Conservation (phyloP, 2,329 filamentous ascomycete genomes). For the Hysterium pulicare region DNA sequence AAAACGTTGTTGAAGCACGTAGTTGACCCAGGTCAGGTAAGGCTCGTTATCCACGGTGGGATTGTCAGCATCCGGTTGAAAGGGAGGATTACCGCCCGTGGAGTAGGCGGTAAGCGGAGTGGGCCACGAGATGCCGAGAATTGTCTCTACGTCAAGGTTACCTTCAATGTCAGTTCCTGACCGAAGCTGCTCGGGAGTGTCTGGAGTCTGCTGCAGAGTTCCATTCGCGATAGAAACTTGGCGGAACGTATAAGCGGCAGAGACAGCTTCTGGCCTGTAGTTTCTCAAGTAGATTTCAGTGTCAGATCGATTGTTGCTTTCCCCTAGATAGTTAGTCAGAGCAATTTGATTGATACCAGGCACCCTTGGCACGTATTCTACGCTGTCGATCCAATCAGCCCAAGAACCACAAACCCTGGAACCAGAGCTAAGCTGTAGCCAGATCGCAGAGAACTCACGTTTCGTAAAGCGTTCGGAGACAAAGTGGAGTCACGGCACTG, state of each 20-base stretch:
- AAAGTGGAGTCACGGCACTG: constrained; percentile 37
- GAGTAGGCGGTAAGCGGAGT: constrained; percentile 50
- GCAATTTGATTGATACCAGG: constrained; percentile 38
- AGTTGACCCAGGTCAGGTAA: constrained; percentile 54
- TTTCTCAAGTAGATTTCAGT: constrained; percentile 6
- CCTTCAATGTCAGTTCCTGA: constrained; percentile 8
- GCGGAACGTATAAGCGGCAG: constrained; percentile 7
- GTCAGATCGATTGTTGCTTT: constrained; percentile 39
- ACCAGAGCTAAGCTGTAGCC: no score
- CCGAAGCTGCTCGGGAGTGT: constrained; percentile 5
- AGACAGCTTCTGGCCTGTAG: constrained; percentile 10
- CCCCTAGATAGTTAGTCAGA: constrained; percentile 41
- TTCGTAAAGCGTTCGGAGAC: constrained; percentile 42
- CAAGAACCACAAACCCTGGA: no score
- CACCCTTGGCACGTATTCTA: constrained; percentile 39
- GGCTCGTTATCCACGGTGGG: constrained; percentile 52
- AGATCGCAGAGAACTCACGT: no score
- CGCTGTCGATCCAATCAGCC: no score
- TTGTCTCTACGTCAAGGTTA: constrained; percentile 9
- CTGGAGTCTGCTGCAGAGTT: constrained; percentile 6
- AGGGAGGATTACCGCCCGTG: constrained; percentile 46
- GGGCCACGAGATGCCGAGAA: constrained; percentile 7
- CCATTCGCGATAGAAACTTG: constrained; percentile 10
- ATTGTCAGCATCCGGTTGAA: constrained; percentile 37
- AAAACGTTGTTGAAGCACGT: constrained; percentile 42